Conservation (phyloP, 768 basidiomycete species). For the Goffeauzyma gilvescens region DNA sequence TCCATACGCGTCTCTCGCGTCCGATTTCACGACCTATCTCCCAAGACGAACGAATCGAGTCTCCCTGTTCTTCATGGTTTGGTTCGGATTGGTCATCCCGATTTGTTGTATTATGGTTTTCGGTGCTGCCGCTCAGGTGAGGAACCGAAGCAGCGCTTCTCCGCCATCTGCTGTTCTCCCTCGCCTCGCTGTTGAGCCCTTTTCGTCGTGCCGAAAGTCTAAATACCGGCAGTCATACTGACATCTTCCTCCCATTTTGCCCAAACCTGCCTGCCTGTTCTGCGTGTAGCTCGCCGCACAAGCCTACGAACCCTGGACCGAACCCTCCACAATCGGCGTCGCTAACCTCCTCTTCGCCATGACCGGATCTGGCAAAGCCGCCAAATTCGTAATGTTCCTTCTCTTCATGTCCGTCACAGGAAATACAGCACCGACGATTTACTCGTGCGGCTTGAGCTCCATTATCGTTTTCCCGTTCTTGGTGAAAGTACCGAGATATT, state of each 20-base stretch:
- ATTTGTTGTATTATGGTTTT: conserved; percentile 25
- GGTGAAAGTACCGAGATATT: conserved; percentile 24
- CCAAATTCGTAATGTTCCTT: conserved; percentile 34
- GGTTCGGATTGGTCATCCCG: conserved; percentile 24
- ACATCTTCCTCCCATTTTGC: too few relatives aligned
- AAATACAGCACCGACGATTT: conserved; percentile 66
- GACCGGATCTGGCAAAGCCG: conserved; percentile 19
- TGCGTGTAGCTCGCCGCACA: conserved; percentile 18
- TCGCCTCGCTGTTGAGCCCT: too few relatives aligned
- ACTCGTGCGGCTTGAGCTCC: conserved; percentile 33
- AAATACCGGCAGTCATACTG: too few relatives aligned
- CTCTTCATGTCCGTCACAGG: conserved; percentile 58
- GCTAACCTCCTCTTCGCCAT: conserved; percentile 24
- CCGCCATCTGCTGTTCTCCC: too few relatives aligned
- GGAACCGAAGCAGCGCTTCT: too few relatives aligned
- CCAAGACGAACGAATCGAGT: conserved; percentile 17
- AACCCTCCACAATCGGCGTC: conserved; percentile 18
- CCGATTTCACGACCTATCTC: conserved; percentile 28
- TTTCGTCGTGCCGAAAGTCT: too few relatives aligned
- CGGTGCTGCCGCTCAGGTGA: conserved; percentile 21
- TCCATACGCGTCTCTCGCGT: conserved; percentile 25
- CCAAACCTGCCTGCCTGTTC: not conserved
- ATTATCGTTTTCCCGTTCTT: conserved; percentile 25
- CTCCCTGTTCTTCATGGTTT: conserved; percentile 22
- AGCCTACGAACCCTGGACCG: conserved; percentile 19